Percentiles rank a stretch among this genome's conserved stretches.
These are phyloP conservation scores for Huntiella omanensis DNA, from an alignment of 2,329 filamentous ascomycete genomes.

Conservation along the genomic window DNA sequence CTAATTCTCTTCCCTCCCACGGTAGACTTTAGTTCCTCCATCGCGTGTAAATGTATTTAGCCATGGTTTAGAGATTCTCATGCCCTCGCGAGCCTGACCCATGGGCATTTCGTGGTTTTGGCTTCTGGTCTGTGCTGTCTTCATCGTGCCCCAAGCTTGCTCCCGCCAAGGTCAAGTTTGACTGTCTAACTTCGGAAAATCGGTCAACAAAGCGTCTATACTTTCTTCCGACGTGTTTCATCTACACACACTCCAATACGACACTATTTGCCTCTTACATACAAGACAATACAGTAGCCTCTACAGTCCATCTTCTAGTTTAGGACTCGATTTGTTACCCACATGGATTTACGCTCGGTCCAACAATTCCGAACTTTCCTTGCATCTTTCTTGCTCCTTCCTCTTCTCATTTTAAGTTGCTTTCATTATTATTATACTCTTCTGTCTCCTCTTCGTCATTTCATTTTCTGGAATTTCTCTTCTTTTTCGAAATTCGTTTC, in stretches of 20 bases:
- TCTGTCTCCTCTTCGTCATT: neutral
- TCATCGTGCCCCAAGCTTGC: neutral
- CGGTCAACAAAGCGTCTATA: conserved; percentile 1
- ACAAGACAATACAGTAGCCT: no score
- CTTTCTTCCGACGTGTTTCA: conserved; percentile 2
- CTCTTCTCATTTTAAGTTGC: neutral
- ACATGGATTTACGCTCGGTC: no score
- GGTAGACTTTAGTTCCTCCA: no score
- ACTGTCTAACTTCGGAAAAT: neutral
- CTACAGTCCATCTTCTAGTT: no score
- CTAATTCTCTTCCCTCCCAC: no score
- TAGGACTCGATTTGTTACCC: no score
- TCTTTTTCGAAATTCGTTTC: neutral
- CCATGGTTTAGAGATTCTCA: no score
- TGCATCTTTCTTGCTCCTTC: neutral
- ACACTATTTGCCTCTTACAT: no score
- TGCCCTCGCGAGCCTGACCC: no score
- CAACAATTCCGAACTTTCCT: no score
- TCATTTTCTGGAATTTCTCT: neutral
- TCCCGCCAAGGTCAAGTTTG: neutral
- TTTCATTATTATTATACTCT: neutral
- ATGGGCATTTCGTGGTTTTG: neutral
- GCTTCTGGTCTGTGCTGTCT: neutral
- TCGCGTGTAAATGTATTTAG: no score
- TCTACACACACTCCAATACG: neutral